Base-by-base conservation (phyloP, 2,329 filamentous ascomycete genomes). In the Graphilbum sp. region DNA sequence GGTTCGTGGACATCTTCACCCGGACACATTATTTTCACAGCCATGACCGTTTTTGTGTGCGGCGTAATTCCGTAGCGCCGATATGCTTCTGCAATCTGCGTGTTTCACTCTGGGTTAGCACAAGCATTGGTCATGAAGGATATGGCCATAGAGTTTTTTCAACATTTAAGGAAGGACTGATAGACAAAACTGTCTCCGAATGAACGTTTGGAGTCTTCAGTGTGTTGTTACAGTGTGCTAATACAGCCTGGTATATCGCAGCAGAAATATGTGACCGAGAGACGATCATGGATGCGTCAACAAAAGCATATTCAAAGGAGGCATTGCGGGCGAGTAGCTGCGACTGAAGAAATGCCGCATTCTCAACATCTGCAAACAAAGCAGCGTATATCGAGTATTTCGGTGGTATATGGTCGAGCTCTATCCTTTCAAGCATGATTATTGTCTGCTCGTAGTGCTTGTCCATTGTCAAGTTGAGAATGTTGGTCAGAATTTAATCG, bases 221-320 rank as follows among this genome's bases (percentile, higher is more conserved):
- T 19, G 69, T 64, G 6, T 30, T 32, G 44, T 70, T 70, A 4
- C 72, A 53, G 42, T 74, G 66, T 46, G 75, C 69, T 42, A 75
- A 79, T 45, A 86, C 63, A n/a, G 86, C 81, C 51, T 78, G 74
- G 60, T 83, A 88, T 21, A 79, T 68, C 19, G 84, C 82, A 1
- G 82, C 73, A 19, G 90, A 67, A 33, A 85, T 62, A 47, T 93
- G 86, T 6, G 67, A 61, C 24, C 76, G 67, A 1, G 83, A 86
- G 19, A 86, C 56, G 41, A 92, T 79, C 55, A 82, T 72, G 34
- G 72, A 75, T 17, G 86, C 86, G 59, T 98, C 88, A 34, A 98
- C 71, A 47, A 98, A 81, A 25, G 87, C 86, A 64, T 96, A 96
- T 58, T 96, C 86, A 50, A 87, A 96, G 9, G 79, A 77, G 11